Conservation (phyloP, 768 basidiomycete genomes). For the Pisolithus microcarpus region DNA sequence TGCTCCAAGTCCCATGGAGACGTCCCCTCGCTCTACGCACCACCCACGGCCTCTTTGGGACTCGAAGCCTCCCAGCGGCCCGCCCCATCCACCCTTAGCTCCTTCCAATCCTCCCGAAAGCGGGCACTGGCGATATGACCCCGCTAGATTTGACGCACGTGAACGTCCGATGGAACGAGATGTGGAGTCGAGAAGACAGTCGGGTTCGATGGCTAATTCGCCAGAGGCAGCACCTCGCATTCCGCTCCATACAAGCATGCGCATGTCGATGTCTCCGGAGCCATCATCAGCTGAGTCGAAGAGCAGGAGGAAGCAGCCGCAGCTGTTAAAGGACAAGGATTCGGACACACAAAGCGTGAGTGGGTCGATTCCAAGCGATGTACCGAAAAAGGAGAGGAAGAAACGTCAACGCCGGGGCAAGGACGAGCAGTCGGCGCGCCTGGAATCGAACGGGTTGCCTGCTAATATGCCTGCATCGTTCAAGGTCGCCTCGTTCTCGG, state of each 20-base stretch:
- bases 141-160: slow-evolving; percentile 43
- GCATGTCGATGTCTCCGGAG: slow-evolving; percentile 58
- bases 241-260: slow-evolving; percentile 27
- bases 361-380: slow-evolving; percentile 30
- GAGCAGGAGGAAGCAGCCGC: slow-evolving; percentile 35
- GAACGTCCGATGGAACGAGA: slow-evolving; percentile 31
- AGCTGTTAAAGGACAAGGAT: slow-evolving; percentile 43
- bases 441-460: slow-evolving; percentile 20
- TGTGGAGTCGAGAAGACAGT: slow-evolving; percentile 30
- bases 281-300: slow-evolving; percentile 38
- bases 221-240: slow-evolving; percentile 33
- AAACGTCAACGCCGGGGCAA: slow-evolving; percentile 38
- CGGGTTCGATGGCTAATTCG: slow-evolving; percentile 38
- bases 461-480: slow-evolving; percentile 27
- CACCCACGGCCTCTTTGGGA: slow-evolving; percentile 51
- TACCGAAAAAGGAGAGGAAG: slow-evolving; percentile 53
- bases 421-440: slow-evolving; percentile 32
- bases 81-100: slow-evolving; percentile 25
- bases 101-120: slow-evolving; percentile 36
- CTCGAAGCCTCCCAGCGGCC: slow-evolving; percentile 38
- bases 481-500: slow-evolving; percentile 27
- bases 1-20: slow-evolving; percentile 46
- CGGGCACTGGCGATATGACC: slow-evolving; percentile 54
- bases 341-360: slow-evolving; percentile 27
- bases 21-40: slow-evolving; percentile 50